phyloP scores from a whole-genome alignment of 768 basidiomycete genomes.

The Glaciozyma antarctica region DNA sequence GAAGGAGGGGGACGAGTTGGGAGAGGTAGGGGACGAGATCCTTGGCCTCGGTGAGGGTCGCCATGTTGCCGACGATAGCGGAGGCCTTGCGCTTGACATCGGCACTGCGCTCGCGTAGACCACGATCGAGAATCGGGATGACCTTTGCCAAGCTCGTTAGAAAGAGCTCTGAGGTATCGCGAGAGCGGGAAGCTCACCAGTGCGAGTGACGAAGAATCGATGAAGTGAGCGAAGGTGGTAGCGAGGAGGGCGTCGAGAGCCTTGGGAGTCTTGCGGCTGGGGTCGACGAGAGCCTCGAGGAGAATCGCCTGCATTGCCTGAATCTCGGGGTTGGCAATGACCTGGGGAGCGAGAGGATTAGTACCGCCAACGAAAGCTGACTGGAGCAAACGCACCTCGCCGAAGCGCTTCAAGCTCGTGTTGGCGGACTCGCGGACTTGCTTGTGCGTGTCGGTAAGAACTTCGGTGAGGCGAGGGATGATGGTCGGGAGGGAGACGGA shows the following conservation, averaged over 20 bases:
- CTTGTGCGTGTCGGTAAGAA: constrained; percentile 92
- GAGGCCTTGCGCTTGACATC: constrained; percentile 92
- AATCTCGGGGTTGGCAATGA: constrained; percentile 95
- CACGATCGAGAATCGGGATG: constrained; percentile 88
- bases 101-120: constrained; percentile 79
- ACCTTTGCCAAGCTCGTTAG: constrained; percentile 47
- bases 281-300: constrained; percentile 91
- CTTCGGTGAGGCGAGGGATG: constrained; percentile 87
- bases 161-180: constrained; percentile 1
- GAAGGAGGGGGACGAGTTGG: constrained; percentile 77
- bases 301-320: constrained; percentile 78
- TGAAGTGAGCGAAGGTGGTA: constrained; percentile 95
- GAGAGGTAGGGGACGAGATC: constrained; percentile 94
- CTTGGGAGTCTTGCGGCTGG: constrained; percentile 67
- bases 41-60: constrained; percentile 74
- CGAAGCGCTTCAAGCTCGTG: constrained; percentile 91
- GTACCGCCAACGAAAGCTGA: neutral
- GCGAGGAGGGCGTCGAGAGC: constrained; percentile 79
- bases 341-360: constrained; percentile 37
- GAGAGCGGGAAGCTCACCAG: constrained; percentile 48
- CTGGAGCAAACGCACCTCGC: constrained; percentile 47
- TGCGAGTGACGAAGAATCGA: constrained; percentile 91
- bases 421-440: constrained; percentile 90
- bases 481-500: constrained; percentile 91
- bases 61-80: constrained; percentile 95